phyloP scores from a whole-genome alignment of 1,284 basidiomycete species.

The Heterobasidion irregulare region DNA sequence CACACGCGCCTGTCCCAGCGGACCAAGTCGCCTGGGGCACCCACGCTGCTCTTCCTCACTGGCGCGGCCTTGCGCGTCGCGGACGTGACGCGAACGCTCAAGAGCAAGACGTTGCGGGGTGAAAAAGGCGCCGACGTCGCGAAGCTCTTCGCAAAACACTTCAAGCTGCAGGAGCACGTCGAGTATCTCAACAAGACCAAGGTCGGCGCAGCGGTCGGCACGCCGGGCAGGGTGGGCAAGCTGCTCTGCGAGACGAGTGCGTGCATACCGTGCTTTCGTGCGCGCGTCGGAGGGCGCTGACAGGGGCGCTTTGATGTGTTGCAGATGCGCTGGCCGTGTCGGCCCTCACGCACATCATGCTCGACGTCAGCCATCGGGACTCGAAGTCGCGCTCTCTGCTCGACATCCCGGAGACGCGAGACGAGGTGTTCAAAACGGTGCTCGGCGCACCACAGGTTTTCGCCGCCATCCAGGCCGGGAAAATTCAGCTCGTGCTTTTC shows the following conservation, averaged over 20 bases:
- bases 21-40: conserved; percentile 68
- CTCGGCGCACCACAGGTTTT: conserved; percentile 54
- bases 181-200: conserved; percentile 68
- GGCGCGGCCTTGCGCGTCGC: conserved; percentile 74
- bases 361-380: conserved; percentile 66
- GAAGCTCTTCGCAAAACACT: conserved; percentile 82
- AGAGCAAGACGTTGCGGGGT: conserved; percentile 56
- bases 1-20: conserved; percentile 61
- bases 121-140: conserved; percentile 78
- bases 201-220: conserved; percentile 73
- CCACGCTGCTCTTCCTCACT: conserved; percentile 70
- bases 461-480: conserved; percentile 59
- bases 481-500: conserved; percentile 69
- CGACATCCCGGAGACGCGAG: conserved; percentile 76
- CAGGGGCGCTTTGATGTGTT: conserved; percentile 2
- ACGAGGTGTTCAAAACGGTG: conserved; percentile 72
- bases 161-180: conserved; percentile 77
- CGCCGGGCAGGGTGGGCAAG: conserved; percentile 76
- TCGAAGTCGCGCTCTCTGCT: conserved; percentile 66
- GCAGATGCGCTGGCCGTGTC: conserved; percentile 62
- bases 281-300: background rate
- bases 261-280: conserved; percentile 12
- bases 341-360: conserved; percentile 73
- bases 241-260: conserved; percentile 68
- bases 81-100: conserved; percentile 66